phyloP scores from a whole-genome alignment of 169 alveolate genomes.

The Prorocentrum cordatum region DNA sequence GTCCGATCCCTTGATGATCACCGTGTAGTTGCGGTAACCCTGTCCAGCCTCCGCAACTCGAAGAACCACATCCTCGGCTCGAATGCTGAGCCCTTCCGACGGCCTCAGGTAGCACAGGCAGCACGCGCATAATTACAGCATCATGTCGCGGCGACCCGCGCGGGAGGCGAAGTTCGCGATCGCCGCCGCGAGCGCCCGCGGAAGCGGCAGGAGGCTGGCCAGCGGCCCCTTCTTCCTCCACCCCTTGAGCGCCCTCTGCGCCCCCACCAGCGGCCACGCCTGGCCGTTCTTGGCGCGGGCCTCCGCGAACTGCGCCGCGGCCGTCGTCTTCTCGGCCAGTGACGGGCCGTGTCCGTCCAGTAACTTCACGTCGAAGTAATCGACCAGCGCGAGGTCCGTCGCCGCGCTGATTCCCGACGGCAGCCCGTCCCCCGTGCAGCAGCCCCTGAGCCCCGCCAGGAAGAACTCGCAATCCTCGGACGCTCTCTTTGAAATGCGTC shows the following conservation, averaged over 20 bases:
- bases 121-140: neutral
- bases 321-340: neutral
- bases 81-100: neutral
- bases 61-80: neutral
- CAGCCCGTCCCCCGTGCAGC: neutral
- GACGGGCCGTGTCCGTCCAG: neutral
- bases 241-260: neutral
- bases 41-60: neutral
- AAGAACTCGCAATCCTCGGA: no score
- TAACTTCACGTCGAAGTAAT: neutral
- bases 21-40: neutral
- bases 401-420: neutral
- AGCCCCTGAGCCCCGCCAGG: no score
- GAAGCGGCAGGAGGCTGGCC: neutral
- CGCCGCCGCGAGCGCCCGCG: neutral
- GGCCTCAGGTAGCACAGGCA: neutral
- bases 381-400: neutral
- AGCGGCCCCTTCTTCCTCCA: conserved; percentile 30
- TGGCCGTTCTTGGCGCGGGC: neutral
- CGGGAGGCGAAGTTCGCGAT: neutral
- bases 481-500: no score
- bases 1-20: neutral
- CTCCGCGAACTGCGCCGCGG: neutral
- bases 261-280: neutral
- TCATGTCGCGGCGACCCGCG: neutral